Evolutionary conservation across 768 basidiomycete species (phyloP), one percentile per base, ranked within the genome.

Genomic region (Cystofilobasidium bisporidii): DNA sequence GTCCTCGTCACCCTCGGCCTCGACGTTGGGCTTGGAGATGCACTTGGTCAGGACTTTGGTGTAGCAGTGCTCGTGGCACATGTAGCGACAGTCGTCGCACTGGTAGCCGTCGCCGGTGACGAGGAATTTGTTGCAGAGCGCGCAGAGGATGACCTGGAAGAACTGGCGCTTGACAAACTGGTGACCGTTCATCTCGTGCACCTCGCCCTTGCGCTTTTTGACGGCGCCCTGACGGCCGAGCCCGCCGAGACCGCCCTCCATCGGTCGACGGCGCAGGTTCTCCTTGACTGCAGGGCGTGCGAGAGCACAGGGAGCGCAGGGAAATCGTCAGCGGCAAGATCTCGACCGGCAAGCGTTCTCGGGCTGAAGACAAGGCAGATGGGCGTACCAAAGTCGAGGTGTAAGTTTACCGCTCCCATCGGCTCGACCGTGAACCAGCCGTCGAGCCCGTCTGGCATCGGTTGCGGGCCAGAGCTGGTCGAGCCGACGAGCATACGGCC

Each of bases 141-240:
- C 96, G 76, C 96, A 99, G 62, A 97, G 83, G 82, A 99, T 96
- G 75, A 98, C 85, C 76, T 97, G 93, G 77, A 96, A 98, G 81
- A 99, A 99, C 78, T 98, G 96, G 56, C 87, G 85, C 73, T 91
- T 89, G 56, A 99, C 83, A 76, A 99, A 99, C 78, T 96, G 91
- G 81, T 99, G 96, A 15, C 96, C 96, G 75, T 98, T 98, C 91
- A 97, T 97, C 78, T 98, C 93, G 79, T 93, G 92, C 3, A 98
- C 87, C 80, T 98, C 94, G 72, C 86, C 94, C 78, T 97, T 97
- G 74, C 93, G 89, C 79, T 96, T 97, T 75, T 93, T 87, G 72
- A 99, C 86, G 68, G 96, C 96, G 64, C 94, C 96, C 79, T 97
- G 94, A 76, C 96, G 91, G 60, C 94, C 96, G 47, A 99, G 85